These are phyloP conservation scores for Hygrocybe punicea DNA, from an alignment of 768 basidiomycete species.

Conservation along the genomic window DNA sequence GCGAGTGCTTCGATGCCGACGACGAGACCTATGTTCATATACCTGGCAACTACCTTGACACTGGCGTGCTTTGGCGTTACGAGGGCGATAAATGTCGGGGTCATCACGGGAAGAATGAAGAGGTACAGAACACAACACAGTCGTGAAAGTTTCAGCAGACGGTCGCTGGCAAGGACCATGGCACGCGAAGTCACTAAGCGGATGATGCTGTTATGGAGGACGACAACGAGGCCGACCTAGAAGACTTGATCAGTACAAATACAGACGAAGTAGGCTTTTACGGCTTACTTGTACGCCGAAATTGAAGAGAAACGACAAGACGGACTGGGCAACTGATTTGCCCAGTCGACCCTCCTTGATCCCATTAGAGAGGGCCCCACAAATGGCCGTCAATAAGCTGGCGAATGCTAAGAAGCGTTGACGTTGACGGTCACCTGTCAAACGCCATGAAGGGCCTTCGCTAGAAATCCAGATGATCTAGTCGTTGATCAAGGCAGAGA, in stretches of 20 bases:
- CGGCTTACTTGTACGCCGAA: background rate
- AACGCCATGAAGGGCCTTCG: background rate
- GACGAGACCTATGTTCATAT: background rate
- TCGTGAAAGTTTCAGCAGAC: background rate
- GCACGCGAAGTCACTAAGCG: background rate
- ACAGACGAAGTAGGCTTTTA: background rate
- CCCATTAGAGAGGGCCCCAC: background rate
- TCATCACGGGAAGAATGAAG: background rate
- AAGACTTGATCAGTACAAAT: background rate
- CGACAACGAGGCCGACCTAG: background rate
- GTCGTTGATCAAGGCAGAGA: background rate
- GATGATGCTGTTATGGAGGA: background rate
- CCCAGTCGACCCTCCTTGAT: background rate
- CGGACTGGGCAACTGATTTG: background rate
- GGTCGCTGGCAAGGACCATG: background rate
- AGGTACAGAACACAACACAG: background rate
- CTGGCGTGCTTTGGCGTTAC: background rate
- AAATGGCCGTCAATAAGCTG: background rate
- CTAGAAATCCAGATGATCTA: background rate
- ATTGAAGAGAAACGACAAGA: background rate
- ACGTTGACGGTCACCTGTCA: background rate
- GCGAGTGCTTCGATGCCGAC: background rate
- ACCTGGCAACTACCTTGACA: background rate
- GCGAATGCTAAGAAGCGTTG: background rate
- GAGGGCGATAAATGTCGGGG: background rate